These are phyloP conservation scores for Psilocybe mexicana DNA, from an alignment of 1,284 basidiomycete species.

Conservation along the genomic window DNA sequence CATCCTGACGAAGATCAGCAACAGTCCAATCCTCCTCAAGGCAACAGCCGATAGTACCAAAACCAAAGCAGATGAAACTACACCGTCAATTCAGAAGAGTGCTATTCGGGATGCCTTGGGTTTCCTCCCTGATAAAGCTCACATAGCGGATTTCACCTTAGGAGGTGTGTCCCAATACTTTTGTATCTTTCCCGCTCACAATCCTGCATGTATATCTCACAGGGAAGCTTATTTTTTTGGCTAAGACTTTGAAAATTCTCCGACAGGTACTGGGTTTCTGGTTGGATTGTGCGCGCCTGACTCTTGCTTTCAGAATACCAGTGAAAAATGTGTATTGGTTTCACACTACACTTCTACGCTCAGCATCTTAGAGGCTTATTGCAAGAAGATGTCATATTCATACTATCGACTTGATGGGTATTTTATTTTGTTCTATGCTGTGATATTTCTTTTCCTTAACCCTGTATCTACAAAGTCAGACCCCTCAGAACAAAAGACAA, in stretches of 20 bases:
- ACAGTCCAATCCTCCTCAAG: slow-evolving; percentile 86
- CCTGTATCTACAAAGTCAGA: slow-evolving; percentile 53
- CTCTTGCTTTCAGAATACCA: slow-evolving; percentile 53
- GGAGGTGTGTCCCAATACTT: slow-evolving; percentile 56
- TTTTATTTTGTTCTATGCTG: neutral
- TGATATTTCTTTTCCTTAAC: slow-evolving; percentile 2
- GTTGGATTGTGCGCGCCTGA: slow-evolving; percentile 1
- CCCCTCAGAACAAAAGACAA: slow-evolving; percentile 78
- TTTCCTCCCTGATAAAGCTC: slow-evolving; percentile 64
- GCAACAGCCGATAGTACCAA: slow-evolving; percentile 68
- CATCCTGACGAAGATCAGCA: slow-evolving; percentile 88
- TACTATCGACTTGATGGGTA: slow-evolving; percentile 91
- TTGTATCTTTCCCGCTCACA: neutral
- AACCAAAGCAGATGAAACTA: slow-evolving; percentile 43
- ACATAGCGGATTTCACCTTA: slow-evolving; percentile 69
- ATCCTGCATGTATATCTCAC: neutral
- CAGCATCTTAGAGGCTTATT: slow-evolving; percentile 88
- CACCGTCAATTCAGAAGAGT: slow-evolving; percentile 39
- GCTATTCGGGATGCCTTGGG: slow-evolving; percentile 63
- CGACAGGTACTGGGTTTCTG: slow-evolving; percentile 45
- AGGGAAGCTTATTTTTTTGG: slow-evolving; percentile 85
- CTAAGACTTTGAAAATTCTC: slow-evolving; percentile 70
- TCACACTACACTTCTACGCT: slow-evolving; percentile 92
- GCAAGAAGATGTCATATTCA: slow-evolving; percentile 75
- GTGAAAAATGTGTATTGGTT: slow-evolving; percentile 93